Evolutionary conservation across 2,329 filamentous ascomycete genomes (phyloP), one percentile per base, ranked within the genome.

Genomic region (Chaetomium sp.): DNA sequence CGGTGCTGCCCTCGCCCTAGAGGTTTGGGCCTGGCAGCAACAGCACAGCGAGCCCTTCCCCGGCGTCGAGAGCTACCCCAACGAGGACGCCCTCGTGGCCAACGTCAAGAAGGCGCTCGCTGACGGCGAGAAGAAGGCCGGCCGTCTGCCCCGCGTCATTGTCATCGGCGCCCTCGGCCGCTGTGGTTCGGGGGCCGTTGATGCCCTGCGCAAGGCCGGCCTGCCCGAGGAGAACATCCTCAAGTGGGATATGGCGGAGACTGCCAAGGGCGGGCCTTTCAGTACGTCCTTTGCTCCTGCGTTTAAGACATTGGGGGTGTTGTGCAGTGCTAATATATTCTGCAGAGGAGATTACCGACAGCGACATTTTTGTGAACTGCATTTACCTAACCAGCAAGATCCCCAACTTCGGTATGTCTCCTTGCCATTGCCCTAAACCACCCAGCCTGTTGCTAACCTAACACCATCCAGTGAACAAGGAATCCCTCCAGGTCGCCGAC

Each of bases 11-110:
- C 76, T 91, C 51, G 88, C 87, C 33, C 72, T 95, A 41, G 81
- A 91, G 79, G 83, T 85, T 45, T 96, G 91, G 89, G 83, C 88
- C 9, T 88, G 85, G 81, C 90, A 96, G 72, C 77, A 92, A 81
- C 85, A 48, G 57, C 59, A 65, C 59, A 61, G 43, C 45, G 81
- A 81, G 70, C 80, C 83, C 52, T 80, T 92, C 57, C 84, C 86
- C 7, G 77, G 81, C 55, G 79, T 88, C 14, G 79, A 79, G 63
- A 79, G 79, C 66, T 92, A 89, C 72, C 80, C 85, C 60, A 90
- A 90, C 70, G 88, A 95, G 72, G 76, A 76, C 40, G 81, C 83
- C 43, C 78, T 96, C 63, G 83, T 95, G 56, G 73, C 77, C 41
- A 83, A 91, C 64, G 85, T 95, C 62, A 88, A 89, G 77, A 80